Percentiles rank a stretch among this genome's conserved stretches.
Evolutionary conservation across 2,329 filamentous ascomycete genomes (phyloP).

Genomic region (Podosphaera fusca): DNA sequence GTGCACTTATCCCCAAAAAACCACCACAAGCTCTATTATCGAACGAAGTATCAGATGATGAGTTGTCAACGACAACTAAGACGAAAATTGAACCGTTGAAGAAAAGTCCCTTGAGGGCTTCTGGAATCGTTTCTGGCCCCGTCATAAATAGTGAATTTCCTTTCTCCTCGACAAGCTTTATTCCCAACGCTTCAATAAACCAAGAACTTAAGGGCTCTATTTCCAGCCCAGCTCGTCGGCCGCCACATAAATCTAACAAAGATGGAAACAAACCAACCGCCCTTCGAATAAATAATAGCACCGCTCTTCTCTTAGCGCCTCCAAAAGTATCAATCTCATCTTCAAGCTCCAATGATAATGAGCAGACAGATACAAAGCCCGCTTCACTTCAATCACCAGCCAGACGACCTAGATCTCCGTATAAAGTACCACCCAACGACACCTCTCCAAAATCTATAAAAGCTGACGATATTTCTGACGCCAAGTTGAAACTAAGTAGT

Average conservation of each 20-base stretch:
- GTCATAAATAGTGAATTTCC: constrained; percentile 18
- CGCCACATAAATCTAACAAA: constrained; percentile 27
- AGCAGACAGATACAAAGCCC: constrained; percentile 9
- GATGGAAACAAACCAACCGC: constrained; percentile 33
- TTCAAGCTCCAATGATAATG: constrained; percentile 5
- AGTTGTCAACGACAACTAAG: constrained; percentile 29
- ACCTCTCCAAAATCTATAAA: constrained; percentile 10
- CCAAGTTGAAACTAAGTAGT: constrained; percentile 12
- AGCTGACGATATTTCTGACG: constrained; percentile 5
- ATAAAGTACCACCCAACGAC: constrained; percentile 12
- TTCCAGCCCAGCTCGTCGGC: constrained; percentile 31
- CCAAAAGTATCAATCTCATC: constrained; percentile 13
- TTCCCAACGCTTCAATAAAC: constrained; percentile 12
- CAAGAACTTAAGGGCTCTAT: constrained; percentile 19
- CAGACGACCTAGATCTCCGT: constrained; percentile 14
- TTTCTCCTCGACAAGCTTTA: constrained; percentile 14
- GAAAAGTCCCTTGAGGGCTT: constrained; percentile 31
- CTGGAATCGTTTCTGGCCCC: constrained; percentile 14
- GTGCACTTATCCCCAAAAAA: constrained; percentile 42
- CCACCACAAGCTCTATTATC: constrained; percentile 29
- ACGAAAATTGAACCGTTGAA: constrained; percentile 27
- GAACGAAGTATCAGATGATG: constrained; percentile 27
- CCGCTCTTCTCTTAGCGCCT: constrained; percentile 15
- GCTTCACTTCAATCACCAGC: constrained; percentile 16
- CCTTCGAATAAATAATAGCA: constrained; percentile 19